Percentiles rank a stretch among this genome's conserved stretches.
These are phyloP conservation scores for Cryptococcus floricola DNA, from an alignment of 1,284 basidiomycete genomes.

Conservation along the genomic window DNA sequence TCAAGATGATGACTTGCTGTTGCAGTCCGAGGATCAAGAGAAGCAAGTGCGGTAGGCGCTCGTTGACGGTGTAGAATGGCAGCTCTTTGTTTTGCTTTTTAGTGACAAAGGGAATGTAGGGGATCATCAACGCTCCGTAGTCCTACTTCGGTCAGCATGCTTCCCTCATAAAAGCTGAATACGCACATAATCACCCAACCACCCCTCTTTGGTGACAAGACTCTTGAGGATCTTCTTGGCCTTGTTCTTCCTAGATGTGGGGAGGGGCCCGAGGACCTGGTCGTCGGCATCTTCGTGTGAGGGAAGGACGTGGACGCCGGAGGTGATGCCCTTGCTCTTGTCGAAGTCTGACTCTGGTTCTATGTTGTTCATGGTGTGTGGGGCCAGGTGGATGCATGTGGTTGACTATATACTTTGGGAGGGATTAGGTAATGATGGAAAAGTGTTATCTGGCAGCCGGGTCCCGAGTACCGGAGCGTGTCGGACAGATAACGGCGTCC, in stretches of 20 bases:
- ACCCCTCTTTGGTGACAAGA: conserved; percentile 23
- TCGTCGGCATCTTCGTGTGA: conserved; percentile 3
- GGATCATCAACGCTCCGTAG: conserved; percentile 30
- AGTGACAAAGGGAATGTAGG: conserved; percentile 28
- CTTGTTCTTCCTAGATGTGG: conserved; percentile 5
- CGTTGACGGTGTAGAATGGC: conserved; percentile 33
- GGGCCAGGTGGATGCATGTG: not conserved
- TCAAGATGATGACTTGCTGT: conserved; percentile 18
- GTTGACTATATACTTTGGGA: not conserved
- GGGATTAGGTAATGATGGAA: not conserved
- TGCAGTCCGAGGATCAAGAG: conserved; percentile 34
- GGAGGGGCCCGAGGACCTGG: conserved; percentile 6
- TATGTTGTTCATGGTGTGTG: conserved; percentile 3
- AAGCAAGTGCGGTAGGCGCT: conserved; percentile 28
- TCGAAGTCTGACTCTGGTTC: conserved; percentile 9
- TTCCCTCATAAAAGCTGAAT: not conserved
- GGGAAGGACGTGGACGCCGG: conserved; percentile 4
- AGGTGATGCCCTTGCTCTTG: not conserved
- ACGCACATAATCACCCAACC: conserved; percentile 34
- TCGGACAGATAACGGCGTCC: no score
- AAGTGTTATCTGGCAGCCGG: no score
- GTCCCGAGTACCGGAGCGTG: no score
- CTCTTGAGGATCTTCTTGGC: conserved; percentile 12
- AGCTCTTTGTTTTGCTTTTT: conserved; percentile 26
- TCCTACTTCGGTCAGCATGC: conserved; percentile 11